Evolutionary conservation across 2,329 filamentous ascomycete species (phyloP), one percentile per base, ranked within the genome.

Genomic region (Paradendryphiella salina): DNA sequence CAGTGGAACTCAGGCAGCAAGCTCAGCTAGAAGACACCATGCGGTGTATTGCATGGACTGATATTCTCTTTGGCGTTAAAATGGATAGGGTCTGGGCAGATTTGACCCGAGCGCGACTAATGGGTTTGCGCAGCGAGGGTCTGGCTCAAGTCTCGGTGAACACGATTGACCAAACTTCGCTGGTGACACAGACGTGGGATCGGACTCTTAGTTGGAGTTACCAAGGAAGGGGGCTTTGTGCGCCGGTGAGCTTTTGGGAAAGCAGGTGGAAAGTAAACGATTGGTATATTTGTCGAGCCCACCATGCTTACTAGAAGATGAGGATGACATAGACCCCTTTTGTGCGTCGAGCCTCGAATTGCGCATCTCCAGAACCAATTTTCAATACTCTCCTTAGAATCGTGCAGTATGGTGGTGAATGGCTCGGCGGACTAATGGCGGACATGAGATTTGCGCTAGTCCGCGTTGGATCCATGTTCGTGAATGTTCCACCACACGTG

Each of bases 11-110:
- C 7, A 13, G n/a, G 15, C 49, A 32, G 6, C 33, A 38, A 33
- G 26, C 17, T 3, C 57, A 55, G 7, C 40, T 67, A 3, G 46
- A 60, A 37, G 29, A n/a, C 20, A 18, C 18, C 2, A 34, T 68
- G 43, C 44, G 51, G 34, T 38, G 48, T 18, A 56, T 67, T 1
- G 63, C 63, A n/a, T 68, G 63, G 63, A 61, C 59, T 4, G 61
- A 66, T 40, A 18, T 41, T 0, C 59, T 56, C 32, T 64, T 67
- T 33, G 44, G 43, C 11, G 45, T 41, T 21, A 41, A 39, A 15
- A 18, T 65, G 7, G 23, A 47, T 5, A 37, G 23, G 0, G 46
- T 64, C 4, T 51, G 48, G 48, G 36, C 31, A 15, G 42, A 51
- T 3, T 28, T 47, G 36, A 32, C 35, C n/a, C 21, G 11, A 18